phyloP scores from a whole-genome alignment of 345 rosid species.

The Mallotus nudiflorus region DNA sequence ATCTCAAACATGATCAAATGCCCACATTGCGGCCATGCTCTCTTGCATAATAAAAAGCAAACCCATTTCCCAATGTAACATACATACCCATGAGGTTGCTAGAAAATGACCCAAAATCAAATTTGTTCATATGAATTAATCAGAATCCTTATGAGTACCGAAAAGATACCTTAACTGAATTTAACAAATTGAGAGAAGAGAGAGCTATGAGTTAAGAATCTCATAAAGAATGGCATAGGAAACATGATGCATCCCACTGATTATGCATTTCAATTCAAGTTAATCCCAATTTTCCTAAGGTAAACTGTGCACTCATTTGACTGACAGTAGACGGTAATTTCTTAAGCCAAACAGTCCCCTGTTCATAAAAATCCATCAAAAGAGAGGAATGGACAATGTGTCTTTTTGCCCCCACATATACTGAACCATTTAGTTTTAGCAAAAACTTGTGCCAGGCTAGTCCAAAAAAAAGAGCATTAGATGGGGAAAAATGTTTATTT shows the following conservation, averaged over 20 bases:
- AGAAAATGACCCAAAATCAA: no score
- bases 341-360: background rate
- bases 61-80: no score
- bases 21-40: no score
- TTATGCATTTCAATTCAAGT: constrained; percentile 4
- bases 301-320: background rate
- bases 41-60: no score
- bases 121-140: no score
- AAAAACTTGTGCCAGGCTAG: constrained; percentile 1
- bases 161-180: no score
- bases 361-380: background rate
- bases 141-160: no score
- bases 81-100: no score
- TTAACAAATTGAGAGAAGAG: no score
- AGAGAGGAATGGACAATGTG: background rate
- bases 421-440: constrained; percentile 1
- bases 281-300: background rate
- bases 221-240: background rate
- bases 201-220: no score
- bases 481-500: constrained; percentile 28
- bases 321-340: background rate
- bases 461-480: background rate
- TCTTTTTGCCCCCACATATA: background rate
- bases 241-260: background rate
- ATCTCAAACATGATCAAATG: background rate